Conservation (phyloP, 306 rosid genomes). For the Notholithocarpus densiflorus region DNA sequence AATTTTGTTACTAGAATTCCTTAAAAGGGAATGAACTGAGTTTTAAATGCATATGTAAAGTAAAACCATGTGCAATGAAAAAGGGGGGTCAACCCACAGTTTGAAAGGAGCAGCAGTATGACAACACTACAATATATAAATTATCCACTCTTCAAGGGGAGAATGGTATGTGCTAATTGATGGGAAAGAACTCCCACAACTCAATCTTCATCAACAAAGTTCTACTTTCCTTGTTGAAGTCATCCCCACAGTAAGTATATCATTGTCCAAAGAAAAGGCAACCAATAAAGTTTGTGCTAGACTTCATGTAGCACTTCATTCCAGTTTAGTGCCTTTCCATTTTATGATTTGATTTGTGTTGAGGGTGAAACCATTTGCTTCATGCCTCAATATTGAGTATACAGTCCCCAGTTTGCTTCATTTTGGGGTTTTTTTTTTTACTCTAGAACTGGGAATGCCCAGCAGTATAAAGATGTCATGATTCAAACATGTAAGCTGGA, state of each 20-base stretch:
- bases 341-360: neutral
- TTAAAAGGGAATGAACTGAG: neutral
- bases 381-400: neutral
- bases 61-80: neutral
- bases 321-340: neutral
- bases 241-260: neutral
- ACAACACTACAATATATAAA: neutral
- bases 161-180: neutral
- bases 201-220: neutral
- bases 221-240: neutral
- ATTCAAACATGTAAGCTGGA: too few relatives aligned
- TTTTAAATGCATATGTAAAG: neutral
- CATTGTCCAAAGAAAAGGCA: neutral
- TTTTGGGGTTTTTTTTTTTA: neutral
- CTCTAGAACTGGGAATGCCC: neutral
- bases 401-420: neutral
- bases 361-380: neutral
- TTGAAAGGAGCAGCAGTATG: neutral
- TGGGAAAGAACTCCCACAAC: neutral
- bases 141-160: neutral
- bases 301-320: neutral
- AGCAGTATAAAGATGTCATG: too few relatives aligned
- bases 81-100: neutral
- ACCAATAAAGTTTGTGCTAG: neutral
- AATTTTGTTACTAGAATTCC: neutral